phyloP scores from a whole-genome alignment of 352 stramenopile species.

The Globisporangium apiculatum region DNA sequence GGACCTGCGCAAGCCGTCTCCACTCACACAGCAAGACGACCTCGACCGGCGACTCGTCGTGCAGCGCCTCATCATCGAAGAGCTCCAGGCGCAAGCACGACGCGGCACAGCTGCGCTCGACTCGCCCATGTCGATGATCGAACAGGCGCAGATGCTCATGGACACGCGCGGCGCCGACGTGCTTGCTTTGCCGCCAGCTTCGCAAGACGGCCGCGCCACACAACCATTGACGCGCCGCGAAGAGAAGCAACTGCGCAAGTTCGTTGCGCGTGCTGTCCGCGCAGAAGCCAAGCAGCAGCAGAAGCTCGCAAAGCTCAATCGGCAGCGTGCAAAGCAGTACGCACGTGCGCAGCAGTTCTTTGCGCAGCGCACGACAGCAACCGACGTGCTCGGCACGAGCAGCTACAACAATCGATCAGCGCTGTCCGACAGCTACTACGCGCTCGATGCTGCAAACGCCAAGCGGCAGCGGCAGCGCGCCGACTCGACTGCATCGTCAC shows the following conservation, averaged over 20 bases:
- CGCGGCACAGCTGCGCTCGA: background rate
- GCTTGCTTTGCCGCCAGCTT: no score
- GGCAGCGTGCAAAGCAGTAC: conserved; percentile 13
- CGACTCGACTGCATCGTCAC: background rate
- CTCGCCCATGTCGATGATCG: conserved; percentile 6
- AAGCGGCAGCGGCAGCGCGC: conserved; percentile 5
- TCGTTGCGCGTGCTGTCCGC: conserved; percentile 16
- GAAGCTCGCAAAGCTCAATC: conserved; percentile 21
- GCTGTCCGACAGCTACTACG: conserved; percentile 10
- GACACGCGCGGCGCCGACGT: conserved; percentile 8
- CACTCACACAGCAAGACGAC: conserved; percentile 1
- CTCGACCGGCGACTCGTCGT: conserved; percentile 7
- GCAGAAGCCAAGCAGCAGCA: conserved; percentile 28
- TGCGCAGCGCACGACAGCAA: conserved; percentile 1
- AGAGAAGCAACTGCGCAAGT: conserved; percentile 27
- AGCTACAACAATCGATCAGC: background rate
- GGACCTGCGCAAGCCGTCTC: conserved; percentile 6
- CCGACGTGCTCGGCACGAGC: conserved; percentile 3
- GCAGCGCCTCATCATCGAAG: conserved; percentile 11
- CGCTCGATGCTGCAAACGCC: conserved; percentile 3
- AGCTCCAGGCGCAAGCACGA: conserved; percentile 6
- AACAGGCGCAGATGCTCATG: conserved; percentile 9
- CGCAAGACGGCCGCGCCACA: no score
- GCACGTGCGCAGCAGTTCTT: conserved; percentile 14
- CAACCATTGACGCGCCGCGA: conserved; percentile 16